Evolutionary conservation across 2,329 filamentous ascomycete genomes (phyloP), one percentile per base, ranked within the genome.

Genomic region (Aspergillus latus): DNA sequence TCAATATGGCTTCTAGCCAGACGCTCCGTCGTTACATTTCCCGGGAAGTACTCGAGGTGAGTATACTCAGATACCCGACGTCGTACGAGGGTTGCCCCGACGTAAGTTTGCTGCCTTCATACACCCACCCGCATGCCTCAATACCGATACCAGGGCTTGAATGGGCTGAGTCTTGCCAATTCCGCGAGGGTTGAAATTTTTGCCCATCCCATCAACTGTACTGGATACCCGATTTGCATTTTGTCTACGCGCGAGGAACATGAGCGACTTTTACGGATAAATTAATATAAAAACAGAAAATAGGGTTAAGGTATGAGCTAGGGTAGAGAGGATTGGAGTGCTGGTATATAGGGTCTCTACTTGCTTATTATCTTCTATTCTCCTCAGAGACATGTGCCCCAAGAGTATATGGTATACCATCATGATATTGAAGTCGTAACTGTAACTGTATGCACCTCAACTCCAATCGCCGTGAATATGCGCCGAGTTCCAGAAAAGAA

Each of bases 161-260:
- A 47, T 13, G n/a, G 37, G 39, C 45, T 48, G 15, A 32, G 7
- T 26, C 13, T 26, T 29, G 26, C 52, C 34, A 37, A 11, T 37
- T 37, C n/a, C 34, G 34, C 34, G 34, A 37, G 34, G 8, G 34
- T 13, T 13, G 11, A 11, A 13, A 11, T 13, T 48, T 36, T 16
- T 50, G 29, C 54, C 55, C n/a, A 26, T 16, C 36, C 36, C 42
- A 45, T 52, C 47, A 49, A 62, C 43, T 59, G 56, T 60, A 64
- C 64, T 66, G 68, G 68, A 72, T 70, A 72, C 68, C 69, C 67
- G 61, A 68, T 70, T 65, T 67, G 59, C 65, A 54, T 56, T 49
- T 53, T 56, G 48, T 48, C 36, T 56, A 30, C 4, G 39, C 43
- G 54, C 45, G 43, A 53, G 45, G 21, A 57, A 57, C 53, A 53